Evolutionary conservation across 768 basidiomycete species (phyloP), one percentile per base, ranked within the genome.

Genomic region (Phaeotremella skinneri): DNA sequence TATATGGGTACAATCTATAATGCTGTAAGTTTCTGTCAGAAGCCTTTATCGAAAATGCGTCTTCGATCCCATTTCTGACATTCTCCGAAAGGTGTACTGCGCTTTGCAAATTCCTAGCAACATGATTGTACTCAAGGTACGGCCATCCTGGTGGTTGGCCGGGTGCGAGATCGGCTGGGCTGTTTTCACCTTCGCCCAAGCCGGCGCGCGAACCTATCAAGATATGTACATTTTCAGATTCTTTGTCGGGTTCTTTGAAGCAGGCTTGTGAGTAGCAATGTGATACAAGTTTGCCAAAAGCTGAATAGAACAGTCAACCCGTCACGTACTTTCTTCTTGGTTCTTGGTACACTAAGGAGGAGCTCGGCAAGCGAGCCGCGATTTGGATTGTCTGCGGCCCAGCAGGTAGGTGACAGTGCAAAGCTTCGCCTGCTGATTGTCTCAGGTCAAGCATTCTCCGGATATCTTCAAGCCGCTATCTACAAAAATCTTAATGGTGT

Each of bases 361-460:
- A 67, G 47, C 50, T 67, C 25, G 54, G 52, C 56, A 67, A 67
- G 34, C 59, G 65, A 32, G 48, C 58, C 37, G 56, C 41, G 17
- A 47, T 68, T 13, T 65, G 60, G 52, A 48, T 48, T 55, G 52
- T 63, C 16, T 51, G 57, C 17, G 48, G 49, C 16, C 50, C 48
- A 21, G 76, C 80, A 11, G 86, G 85, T 9, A 39, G n/a, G n/a
- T n/a, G n/a, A n/a, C n/a, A n/a, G n/a, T n/a, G n/a, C n/a, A n/a
- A n/a, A n/a, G n/a, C n/a, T n/a, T n/a, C n/a, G n/a, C n/a, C n/a
- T n/a, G n/a, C n/a, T n/a, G n/a, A n/a, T n/a, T n/a, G n/a, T n/a
- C n/a, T n/a, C n/a, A n/a, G n/a, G n/a, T n/a, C n/a, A 2, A 85
- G 85, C 4, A 73, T 86, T 87, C 67, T 85, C 85, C 14, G 85